Base-by-base conservation (phyloP, 2,329 filamentous ascomycete genomes). In the Helicocarpus griseus region DNA sequence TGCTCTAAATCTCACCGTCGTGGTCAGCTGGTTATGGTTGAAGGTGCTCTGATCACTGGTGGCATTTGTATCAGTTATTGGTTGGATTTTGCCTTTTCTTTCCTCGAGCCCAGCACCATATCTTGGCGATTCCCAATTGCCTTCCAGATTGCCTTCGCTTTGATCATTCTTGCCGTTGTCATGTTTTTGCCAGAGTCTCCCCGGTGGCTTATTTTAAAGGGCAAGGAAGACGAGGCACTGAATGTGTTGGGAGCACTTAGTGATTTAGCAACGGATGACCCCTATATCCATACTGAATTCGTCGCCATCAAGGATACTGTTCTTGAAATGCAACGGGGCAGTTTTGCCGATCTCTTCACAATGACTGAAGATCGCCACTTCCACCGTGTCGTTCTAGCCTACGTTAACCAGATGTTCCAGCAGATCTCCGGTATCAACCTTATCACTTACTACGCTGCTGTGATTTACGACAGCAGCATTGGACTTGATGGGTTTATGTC, bases 91-190 rank as follows among this genome's bases (percentile, higher is more conserved):
- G 74, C 71, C 11, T 68, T 68, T 53, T 69, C 65, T 68, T 21
- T 9, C 13, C n/a, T n/a, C n/a, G n/a, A n/a, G 48, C 26, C 17
- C 24, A 45, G 4, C 26, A 49, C 5, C 33, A 49, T 48, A 7
- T 17, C 73, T 21, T 80, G 77, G 77, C 69, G 77, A 44, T 76
- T 79, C 53, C 77, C 78, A 0, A 70, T 80, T 39, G 75, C 73
- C 7, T 77, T 81, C 60, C 79, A 81, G 61, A 78, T 79, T 56
- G 58, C 78, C 28, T 76, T 81, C 49, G 77, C 77, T 0, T 52
- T 76, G 2, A 65, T 79, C 29, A 77, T 80, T 24, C 65, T 76
- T 38, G 58, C 53, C n/a, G 69, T 74, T 45, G 52, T 62, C n/a
- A 53, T 59, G 11, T 59, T 53, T 49, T 51, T 63, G 36, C 69